phyloP scores from a whole-genome alignment of 2,329 filamentous ascomycete species.

The Arthroderma uncinatum region DNA sequence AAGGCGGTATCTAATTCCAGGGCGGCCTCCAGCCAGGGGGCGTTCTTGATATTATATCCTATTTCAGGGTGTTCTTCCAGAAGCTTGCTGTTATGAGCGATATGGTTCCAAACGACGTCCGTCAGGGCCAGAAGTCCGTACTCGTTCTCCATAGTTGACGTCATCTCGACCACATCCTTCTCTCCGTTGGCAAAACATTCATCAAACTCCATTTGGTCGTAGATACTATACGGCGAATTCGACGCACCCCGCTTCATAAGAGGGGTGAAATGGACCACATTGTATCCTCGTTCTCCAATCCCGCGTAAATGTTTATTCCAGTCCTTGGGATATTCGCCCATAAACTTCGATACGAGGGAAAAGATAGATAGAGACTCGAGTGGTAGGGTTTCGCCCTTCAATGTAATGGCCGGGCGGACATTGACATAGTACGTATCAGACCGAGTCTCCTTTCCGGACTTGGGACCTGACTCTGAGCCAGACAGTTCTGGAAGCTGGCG shows the following conservation, averaged over 20 bases:
- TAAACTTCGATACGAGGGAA: conserved; percentile 93
- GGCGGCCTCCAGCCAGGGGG: conserved; percentile 57
- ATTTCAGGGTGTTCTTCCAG: conserved; percentile 87
- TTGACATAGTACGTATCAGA: conserved; percentile 85
- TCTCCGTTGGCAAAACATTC: conserved; percentile 78
- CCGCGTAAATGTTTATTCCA: conserved; percentile 84
- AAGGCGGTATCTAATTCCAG: conserved; percentile 69
- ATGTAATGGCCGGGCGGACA: conserved; percentile 67
- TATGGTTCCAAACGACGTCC: conserved; percentile 97
- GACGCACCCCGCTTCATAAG: conserved; percentile 78
- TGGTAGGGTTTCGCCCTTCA: conserved; percentile 64
- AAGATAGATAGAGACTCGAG: conserved; percentile 82
- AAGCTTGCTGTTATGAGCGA: conserved; percentile 90
- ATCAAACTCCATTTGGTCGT: conserved; percentile 84
- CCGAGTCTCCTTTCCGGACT: conserved; percentile 35
- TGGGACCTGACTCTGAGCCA: conserved; percentile 39
- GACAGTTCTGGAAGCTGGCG: conserved; percentile 67
- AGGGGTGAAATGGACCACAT: conserved; percentile 98
- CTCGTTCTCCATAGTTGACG: conserved; percentile 70
- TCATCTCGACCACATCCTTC: conserved; percentile 63
- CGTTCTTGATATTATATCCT: conserved; percentile 86
- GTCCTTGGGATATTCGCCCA: conserved; percentile 80
- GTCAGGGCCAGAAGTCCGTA: conserved; percentile 79
- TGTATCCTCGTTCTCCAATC: conserved; percentile 86
- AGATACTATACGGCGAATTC: conserved; percentile 95